Evolutionary conservation across 1,284 basidiomycete genomes (phyloP).

Genomic region (Pseudozyma hubeiensis): DNA sequence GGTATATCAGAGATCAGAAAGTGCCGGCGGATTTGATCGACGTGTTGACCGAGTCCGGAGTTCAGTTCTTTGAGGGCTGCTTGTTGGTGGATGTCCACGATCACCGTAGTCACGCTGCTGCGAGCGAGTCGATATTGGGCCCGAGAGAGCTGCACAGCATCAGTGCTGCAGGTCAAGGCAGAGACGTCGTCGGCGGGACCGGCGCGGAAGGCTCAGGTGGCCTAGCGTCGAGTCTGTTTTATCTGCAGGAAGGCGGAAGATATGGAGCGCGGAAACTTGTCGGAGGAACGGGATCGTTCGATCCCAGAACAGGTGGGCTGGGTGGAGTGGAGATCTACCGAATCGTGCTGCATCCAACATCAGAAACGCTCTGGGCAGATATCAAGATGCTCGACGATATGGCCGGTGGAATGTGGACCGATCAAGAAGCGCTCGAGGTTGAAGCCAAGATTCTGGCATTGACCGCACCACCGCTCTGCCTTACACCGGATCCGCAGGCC

Average conservation of each 20-base stretch:
- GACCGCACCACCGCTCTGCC: conserved; percentile 64
- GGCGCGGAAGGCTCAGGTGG: conserved; percentile 12
- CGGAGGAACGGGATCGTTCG: conserved; percentile 14
- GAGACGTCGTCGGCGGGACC: not conserved
- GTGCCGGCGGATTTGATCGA: conserved; percentile 64
- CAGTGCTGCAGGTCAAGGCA: conserved; percentile 10
- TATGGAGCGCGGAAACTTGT: conserved; percentile 43
- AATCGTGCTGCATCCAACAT: conserved; percentile 61
- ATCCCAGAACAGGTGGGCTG: conserved; percentile 26
- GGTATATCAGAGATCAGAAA: conserved; percentile 61
- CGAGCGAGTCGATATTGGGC: conserved; percentile 13
- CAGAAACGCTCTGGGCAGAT: conserved; percentile 64
- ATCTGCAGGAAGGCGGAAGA: conserved; percentile 56
- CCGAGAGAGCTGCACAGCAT: conserved; percentile 30
- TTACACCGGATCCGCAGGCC: conserved; percentile 62
- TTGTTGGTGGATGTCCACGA: conserved; percentile 66
- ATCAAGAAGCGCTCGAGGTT: conserved; percentile 63
- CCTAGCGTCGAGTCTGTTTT: conserved; percentile 42
- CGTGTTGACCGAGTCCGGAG: conserved; percentile 55
- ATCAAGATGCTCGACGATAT: conserved; percentile 60
- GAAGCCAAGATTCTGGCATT: conserved; percentile 61
- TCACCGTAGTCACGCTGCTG: conserved; percentile 51
- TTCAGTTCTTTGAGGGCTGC: conserved; percentile 66
- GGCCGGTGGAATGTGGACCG: conserved; percentile 58
- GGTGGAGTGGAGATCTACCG: conserved; percentile 62